A percentile compares a stretch with the other conserved stretches of the same genome.
phyloP scores from a whole-genome alignment of 208 protist genomes.

The Crithidia acanthocephali region DNA sequence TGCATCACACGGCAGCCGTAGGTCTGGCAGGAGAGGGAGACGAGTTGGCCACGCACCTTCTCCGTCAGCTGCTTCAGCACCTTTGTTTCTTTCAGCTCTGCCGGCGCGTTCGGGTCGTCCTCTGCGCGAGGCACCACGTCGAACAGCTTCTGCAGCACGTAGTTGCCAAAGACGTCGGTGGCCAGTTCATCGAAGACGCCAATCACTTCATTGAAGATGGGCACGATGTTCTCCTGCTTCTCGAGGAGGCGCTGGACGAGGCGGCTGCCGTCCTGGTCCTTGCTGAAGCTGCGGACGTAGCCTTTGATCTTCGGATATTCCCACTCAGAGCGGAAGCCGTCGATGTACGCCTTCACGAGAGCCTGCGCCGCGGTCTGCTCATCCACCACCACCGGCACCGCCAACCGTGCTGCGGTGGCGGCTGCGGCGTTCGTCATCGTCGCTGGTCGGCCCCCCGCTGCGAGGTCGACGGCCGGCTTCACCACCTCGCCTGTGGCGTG shows the following conservation, averaged over 20 bases:
- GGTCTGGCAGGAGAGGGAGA: constrained; percentile 86
- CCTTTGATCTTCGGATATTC: constrained; percentile 74
- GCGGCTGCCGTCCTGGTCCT: constrained; percentile 97
- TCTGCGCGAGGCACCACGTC: constrained; percentile 84
- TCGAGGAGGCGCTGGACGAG: constrained; percentile 97
- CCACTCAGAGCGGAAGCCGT: constrained; percentile 46
- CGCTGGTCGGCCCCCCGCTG: not conserved
- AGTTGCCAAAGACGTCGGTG: constrained; percentile 98
- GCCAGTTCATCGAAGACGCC: constrained; percentile 80
- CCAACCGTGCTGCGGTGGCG: not conserved
- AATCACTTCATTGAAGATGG: constrained; percentile 92
- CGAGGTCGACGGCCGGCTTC: not conserved
- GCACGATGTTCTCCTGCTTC: constrained; percentile 74
- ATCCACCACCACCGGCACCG: not conserved
- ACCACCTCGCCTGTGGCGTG: not conserved
- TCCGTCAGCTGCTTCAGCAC: constrained; percentile 55
- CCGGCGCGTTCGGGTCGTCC: constrained; percentile 6
- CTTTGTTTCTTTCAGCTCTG: constrained; percentile 19
- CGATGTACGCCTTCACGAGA: constrained; percentile 49
- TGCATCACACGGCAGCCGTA: constrained; percentile 99
- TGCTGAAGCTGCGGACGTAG: constrained; percentile 89
- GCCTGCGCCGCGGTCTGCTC: constrained; percentile 16
- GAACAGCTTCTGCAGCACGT: constrained; percentile 98
- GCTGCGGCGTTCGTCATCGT: constrained; percentile 1
- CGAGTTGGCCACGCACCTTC: constrained; percentile 85